Percentiles rank a stretch among this genome's conserved stretches.
phyloP scores from a whole-genome alignment of 495 filamentous ascomycete species.

The Pseudevernia furfuracea region DNA sequence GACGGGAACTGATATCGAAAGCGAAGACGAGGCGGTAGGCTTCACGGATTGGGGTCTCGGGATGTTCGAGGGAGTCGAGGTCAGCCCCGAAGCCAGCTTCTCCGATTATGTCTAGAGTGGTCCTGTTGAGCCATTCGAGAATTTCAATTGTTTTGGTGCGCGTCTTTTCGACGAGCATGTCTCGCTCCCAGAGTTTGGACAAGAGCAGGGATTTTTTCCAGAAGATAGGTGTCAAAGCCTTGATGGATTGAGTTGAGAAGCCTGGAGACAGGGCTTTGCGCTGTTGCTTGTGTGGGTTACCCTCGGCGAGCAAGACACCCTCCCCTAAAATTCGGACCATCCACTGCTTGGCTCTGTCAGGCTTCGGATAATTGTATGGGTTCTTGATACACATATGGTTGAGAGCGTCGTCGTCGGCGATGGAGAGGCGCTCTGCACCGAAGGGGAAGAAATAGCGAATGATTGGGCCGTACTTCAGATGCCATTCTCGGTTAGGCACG shows the following conservation, averaged over 20 bases:
- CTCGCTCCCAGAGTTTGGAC: conserved; percentile 34
- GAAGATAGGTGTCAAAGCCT: conserved; percentile 41
- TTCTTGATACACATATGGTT: conserved; percentile 45
- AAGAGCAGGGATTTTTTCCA: conserved; percentile 44
- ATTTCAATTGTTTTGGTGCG: conserved; percentile 33
- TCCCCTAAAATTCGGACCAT: conserved; percentile 43
- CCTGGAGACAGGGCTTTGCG: conserved; percentile 41
- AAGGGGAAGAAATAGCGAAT: conserved; percentile 42
- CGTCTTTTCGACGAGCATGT: conserved; percentile 31
- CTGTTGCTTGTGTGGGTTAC: conserved; percentile 38
- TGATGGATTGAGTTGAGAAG: conserved; percentile 41
- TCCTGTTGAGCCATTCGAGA: conserved; percentile 42
- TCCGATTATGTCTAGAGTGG: conserved; percentile 47
- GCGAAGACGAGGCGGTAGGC: conserved; percentile 42
- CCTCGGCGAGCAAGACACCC: conserved; percentile 43
- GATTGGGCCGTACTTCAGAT: conserved; percentile 36
- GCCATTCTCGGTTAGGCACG: conserved; percentile 37
- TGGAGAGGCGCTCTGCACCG: conserved; percentile 37
- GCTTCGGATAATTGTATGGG: conserved; percentile 48
- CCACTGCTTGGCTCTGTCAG: conserved; percentile 42
- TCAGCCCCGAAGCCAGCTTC: conserved; percentile 44
- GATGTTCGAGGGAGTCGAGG: conserved; percentile 38
- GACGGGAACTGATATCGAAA: conserved; percentile 35
- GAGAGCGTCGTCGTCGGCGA: conserved; percentile 39
- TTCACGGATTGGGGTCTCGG: conserved; percentile 35